Evolutionary conservation across 441 rosid genomes (phyloP), one percentile per base, ranked within the genome.

Genomic region (Codiaeum variegatum): DNA sequence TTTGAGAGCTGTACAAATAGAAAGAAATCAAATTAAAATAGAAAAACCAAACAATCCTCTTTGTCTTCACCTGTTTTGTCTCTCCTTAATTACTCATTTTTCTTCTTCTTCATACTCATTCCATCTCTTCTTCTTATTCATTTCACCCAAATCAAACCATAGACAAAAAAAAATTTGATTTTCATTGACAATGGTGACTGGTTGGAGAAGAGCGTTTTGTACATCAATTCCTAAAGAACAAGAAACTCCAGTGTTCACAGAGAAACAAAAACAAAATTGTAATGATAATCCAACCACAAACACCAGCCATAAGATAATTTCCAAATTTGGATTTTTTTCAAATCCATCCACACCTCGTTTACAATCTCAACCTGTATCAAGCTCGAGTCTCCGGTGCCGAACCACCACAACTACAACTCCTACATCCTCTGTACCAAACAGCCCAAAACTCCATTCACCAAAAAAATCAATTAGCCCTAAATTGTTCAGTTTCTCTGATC

Each of bases 171-270:
- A 52, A 49, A 40, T 10, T 10, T 19, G 2, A 7, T 44, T 38
- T 42, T 19, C 29, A 29, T 49, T 8, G 7, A 82, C 70, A 74
- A 91, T 93, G 98, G 95, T 93, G 80, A 86, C 83, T 42, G 91
- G 91, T 5, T 88, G 96, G 87, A 86, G 87, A 82, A 84, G 88
- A 79, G 91, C 95, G 46, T 93, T 93, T 64, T 89, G 97, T 77
- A 88, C 88, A 10, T 87, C 97, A 6, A 75, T 87, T 64, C 88
- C 88, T 42, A 93, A 84, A 76, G 88, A 90, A 69, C 79, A 62
- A 28, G 87, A 84, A 24, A 47, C 69, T 40, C 72, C 36, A 2
- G 68, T 76, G 61, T 72, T 49, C 47, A 59, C 83, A 40, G 88
- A 78, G 34, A 77, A 84, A 23, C 79, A 72, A 6, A 77, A 84